These are phyloP conservation scores for Casuarina cunninghamiana DNA, from an alignment of 306 rosid species.

Conservation along the genomic window DNA sequence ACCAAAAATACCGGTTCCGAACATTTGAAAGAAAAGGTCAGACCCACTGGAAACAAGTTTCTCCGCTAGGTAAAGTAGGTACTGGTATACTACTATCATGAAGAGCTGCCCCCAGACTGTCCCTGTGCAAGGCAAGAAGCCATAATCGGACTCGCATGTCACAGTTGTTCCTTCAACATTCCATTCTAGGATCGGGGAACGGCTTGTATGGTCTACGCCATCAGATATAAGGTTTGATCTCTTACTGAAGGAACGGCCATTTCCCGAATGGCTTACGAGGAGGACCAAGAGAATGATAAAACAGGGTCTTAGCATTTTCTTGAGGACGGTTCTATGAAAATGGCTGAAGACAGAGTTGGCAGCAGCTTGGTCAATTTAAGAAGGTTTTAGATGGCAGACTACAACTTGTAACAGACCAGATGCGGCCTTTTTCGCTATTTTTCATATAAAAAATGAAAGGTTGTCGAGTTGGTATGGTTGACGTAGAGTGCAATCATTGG, in stretches of 20 bases:
- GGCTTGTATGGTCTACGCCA: neutral
- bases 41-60: conserved; percentile 26
- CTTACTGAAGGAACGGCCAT: conserved; percentile 13
- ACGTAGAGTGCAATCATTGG: neutral
- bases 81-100: conserved; percentile 38
- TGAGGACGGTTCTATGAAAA: neutral
- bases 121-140: conserved; percentile 43
- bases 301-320: neutral
- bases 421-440: neutral
- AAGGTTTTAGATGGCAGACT: neutral
- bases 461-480: neutral
- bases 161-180: conserved; percentile 22
- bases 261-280: conserved; percentile 11
- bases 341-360: neutral
- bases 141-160: conserved; percentile 38
- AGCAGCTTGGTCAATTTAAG: neutral
- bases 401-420: neutral
- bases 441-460: neutral
- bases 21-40: conserved; percentile 32
- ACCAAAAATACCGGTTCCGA: conserved; percentile 40
- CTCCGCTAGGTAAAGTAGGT: conserved; percentile 30
- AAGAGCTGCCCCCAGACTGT: conserved; percentile 33
- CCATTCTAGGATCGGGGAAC: neutral
- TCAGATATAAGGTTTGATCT: conserved; percentile 16
- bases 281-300: conserved; percentile 11